Evolutionary conservation across 2,329 filamentous ascomycete species (phyloP).

Genomic region (Cladosporium halotolerans): DNA sequence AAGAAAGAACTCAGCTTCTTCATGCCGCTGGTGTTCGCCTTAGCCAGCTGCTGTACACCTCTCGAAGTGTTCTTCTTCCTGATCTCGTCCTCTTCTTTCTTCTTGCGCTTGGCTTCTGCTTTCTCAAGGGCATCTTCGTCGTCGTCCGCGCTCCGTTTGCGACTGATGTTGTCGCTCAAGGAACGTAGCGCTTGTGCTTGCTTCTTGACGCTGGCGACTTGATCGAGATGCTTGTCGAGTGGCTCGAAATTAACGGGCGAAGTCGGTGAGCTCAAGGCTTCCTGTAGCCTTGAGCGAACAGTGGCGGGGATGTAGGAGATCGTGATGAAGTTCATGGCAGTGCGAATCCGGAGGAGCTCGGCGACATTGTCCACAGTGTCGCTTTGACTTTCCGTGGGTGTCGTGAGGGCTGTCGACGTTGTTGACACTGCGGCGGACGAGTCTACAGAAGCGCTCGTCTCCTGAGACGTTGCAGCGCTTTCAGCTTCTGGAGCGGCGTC

Average conservation of each 20-base stretch:
- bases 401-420: constrained; percentile 24
- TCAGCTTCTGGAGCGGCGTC: constrained; percentile 18
- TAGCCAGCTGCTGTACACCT: constrained; percentile 73
- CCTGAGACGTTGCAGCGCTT: constrained; percentile 16
- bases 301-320: constrained; percentile 52
- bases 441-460: constrained; percentile 23
- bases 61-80: constrained; percentile 73
- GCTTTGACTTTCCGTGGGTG: constrained; percentile 12
- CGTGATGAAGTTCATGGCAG: constrained; percentile 60
- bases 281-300: constrained; percentile 40
- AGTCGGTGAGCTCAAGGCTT: constrained; percentile 33
- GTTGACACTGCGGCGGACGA: constrained; percentile 17
- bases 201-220: constrained; percentile 60
- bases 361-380: constrained; percentile 37
- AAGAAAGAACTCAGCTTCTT: constrained; percentile 97
- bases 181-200: constrained; percentile 66
- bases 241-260: constrained; percentile 57
- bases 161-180: constrained; percentile 58
- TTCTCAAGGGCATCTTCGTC: constrained; percentile 57
- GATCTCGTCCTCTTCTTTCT: constrained; percentile 82
- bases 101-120: constrained; percentile 74
- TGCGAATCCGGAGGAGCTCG: constrained; percentile 57
- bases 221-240: constrained; percentile 62
- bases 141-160: constrained; percentile 56
- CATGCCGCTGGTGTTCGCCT: constrained; percentile 89